Conservation (phyloP, 768 basidiomycete species). For the Saitozyma sp. region DNA sequence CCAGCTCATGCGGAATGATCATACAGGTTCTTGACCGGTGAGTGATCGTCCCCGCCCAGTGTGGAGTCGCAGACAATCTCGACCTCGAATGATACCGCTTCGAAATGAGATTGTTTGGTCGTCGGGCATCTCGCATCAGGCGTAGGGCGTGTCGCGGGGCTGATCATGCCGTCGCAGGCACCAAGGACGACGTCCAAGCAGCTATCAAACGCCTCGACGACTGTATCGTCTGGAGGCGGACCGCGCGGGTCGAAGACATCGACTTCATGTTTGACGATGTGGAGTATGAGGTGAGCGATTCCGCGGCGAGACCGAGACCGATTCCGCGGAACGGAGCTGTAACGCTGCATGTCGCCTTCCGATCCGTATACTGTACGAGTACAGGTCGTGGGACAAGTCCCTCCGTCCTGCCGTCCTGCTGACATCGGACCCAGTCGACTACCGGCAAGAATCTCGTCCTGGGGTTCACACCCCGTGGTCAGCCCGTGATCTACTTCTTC, state of each 20-base stretch:
- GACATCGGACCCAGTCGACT: constrained; percentile 16
- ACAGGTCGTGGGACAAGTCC: not conserved
- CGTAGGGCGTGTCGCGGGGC: not conserved
- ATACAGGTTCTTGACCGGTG: constrained; percentile 36
- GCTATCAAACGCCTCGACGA: constrained; percentile 41
- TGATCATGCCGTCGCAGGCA: constrained; percentile 21
- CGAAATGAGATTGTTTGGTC: too few relatives aligned
- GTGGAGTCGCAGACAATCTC: not conserved
- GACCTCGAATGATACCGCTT: not conserved
- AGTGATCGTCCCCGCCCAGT: not conserved
- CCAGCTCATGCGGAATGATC: constrained; percentile 7
- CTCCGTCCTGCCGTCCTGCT: not conserved
- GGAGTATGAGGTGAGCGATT: constrained; percentile 28
- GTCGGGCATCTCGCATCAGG: too few relatives aligned
- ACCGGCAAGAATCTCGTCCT: constrained; percentile 45
- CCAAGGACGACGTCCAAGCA: constrained; percentile 32
- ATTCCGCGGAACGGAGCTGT: too few relatives aligned
- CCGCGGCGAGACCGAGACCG: too few relatives aligned
- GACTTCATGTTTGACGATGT: constrained; percentile 35
- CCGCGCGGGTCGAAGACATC: constrained; percentile 42
- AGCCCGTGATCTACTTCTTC: constrained; percentile 49
- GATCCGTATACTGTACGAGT: not conserved
- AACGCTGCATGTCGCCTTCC: not conserved
- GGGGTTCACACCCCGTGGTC: constrained; percentile 29
- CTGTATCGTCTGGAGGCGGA: constrained; percentile 41